A percentile compares a stretch with the other conserved stretches of the same genome.
Evolutionary conservation across 2,329 filamentous ascomycete genomes (phyloP).

Genomic region (Exutisphaerella laricina): DNA sequence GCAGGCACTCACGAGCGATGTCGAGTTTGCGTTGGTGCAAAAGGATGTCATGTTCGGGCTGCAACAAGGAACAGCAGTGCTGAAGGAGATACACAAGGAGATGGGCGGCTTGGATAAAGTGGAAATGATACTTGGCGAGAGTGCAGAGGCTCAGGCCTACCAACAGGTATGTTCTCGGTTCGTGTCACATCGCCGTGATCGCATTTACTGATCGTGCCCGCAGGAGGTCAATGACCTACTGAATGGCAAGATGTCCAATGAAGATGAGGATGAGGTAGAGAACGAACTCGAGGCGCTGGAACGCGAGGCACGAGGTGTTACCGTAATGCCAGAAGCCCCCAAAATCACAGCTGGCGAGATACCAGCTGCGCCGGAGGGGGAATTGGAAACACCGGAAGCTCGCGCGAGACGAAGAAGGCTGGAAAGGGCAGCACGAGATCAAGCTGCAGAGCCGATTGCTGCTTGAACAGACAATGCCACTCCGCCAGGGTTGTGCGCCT

Average conservation of each 20-base stretch:
- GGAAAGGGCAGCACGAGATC: conserved; percentile 22
- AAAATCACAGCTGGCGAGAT: conserved; percentile 23
- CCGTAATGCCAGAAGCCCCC: conserved; percentile 39
- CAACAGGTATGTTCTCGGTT: conserved; percentile 68
- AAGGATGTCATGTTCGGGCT: conserved; percentile 93
- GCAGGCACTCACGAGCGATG: conserved; percentile 77
- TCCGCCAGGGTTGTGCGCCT: neutral
- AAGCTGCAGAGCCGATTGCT: conserved; percentile 22
- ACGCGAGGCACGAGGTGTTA: conserved; percentile 44
- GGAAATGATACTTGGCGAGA: conserved; percentile 92
- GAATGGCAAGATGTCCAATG: conserved; percentile 78
- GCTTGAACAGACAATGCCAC: conserved; percentile 12
- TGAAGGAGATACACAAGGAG: conserved; percentile 87
- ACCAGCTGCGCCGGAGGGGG: conserved; percentile 28
- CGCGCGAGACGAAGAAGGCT: conserved; percentile 25
- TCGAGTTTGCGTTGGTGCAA: conserved; percentile 94
- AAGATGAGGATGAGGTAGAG: conserved; percentile 97
- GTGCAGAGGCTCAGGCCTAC: conserved; percentile 83
- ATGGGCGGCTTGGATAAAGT: conserved; percentile 94
- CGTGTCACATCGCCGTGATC: neutral
- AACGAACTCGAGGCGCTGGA: conserved; percentile 85
- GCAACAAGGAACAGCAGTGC: conserved; percentile 82
- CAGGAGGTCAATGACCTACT: conserved; percentile 92
- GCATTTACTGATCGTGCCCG: conserved; percentile 4
- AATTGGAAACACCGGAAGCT: conserved; percentile 26